Evolutionary conservation across 176 grass and related monocot species (phyloP).

Genomic region (Urochloa ruziziensis): DNA sequence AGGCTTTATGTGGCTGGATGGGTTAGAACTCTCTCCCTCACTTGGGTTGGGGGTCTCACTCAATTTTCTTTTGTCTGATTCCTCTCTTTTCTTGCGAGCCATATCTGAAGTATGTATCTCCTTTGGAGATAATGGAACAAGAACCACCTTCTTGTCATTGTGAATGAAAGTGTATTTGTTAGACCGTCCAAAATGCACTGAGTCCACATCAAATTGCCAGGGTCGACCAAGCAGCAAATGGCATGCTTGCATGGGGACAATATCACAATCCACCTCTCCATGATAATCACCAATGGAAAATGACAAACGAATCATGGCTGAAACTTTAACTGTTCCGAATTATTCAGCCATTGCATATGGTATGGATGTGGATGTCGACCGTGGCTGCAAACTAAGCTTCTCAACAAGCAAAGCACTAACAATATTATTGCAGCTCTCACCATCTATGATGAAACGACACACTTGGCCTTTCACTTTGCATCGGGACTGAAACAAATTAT

Average conservation of each 20-base stretch:
- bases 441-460: too few relatives aligned
- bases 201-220: background rate
- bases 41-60: background rate
- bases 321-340: too few relatives aligned
- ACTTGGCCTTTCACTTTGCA: background rate
- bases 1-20: background rate
- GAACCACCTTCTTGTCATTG: background rate
- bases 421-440: too few relatives aligned
- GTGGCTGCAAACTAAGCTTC: background rate
- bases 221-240: background rate
- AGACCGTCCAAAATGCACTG: background rate
- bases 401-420: background rate
- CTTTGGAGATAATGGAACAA: background rate
- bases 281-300: background rate
- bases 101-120: background rate
- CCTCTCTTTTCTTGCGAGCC: background rate
- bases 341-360: too few relatives aligned
- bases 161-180: background rate
- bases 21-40: background rate
- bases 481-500: background rate
- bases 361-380: too few relatives aligned
- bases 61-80: background rate
- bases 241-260: background rate
- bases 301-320: too few relatives aligned
- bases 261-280: background rate